Evolutionary conservation across 495 filamentous ascomycete species (phyloP), one percentile per base, ranked within the genome.

Genomic region (Penicillium maclennaniae): DNA sequence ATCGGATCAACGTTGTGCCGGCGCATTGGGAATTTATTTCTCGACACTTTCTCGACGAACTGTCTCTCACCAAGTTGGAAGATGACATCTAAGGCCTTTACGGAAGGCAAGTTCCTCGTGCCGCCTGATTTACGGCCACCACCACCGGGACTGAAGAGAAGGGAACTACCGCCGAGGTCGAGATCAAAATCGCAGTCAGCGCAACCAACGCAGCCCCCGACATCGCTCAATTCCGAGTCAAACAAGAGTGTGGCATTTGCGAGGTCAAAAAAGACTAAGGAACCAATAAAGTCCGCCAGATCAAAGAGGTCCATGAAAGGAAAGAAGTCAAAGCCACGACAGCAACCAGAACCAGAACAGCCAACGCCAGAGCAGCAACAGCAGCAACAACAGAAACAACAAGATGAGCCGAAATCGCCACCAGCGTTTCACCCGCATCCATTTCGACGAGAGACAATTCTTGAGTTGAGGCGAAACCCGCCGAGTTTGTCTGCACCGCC

Each of bases 1-100:
- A 47, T 56, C 63, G 63, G 60, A 61, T 56, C 47, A 64, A 65
- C 0, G 48, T 65, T 58, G 15, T 39, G 45, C 61, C 63, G 63
- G 58, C 55, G 55, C 63, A 61, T 59, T 50, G 53, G 37, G 38
- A 40, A 17, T 40, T 40, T 40, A 6, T 40, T 19, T 10, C 16
- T 40, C 38, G 37, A 39, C 27, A 34, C 10, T 14, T 34, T 6
- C 38, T 40, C 38, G 38, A 40, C 31, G 9, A 10, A 12, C 31
- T 14, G 8, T 14, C 3, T 34, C 31, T 4, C 31, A 34, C 31
- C 10, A 10, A 9, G 15, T 9, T 40, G 38, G 6, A 40, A 40
- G 38, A 40, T 40, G 38, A 16, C 38, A 16, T 40, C 38, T n/a
- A 40, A 9, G 38, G 17, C 4, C 9, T 17, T 40, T 7, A 17